A percentile compares a stretch with the other conserved stretches of the same genome.
phyloP scores from a whole-genome alignment of 2,329 filamentous ascomycete genomes.

The Penicillium concentricum region DNA sequence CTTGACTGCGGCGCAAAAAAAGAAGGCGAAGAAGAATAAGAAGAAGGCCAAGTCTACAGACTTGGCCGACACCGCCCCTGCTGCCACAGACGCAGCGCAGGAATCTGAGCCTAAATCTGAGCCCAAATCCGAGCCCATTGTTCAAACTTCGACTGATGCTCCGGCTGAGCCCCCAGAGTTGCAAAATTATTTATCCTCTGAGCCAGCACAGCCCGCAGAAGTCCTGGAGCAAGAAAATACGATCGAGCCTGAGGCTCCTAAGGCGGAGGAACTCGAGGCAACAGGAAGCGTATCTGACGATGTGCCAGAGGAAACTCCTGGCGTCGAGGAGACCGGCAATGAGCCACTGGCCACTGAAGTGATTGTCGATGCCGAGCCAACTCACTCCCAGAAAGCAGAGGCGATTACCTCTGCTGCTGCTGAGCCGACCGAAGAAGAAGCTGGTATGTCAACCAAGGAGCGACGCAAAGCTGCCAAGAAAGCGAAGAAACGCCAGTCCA shows the following conservation, averaged over 20 bases:
- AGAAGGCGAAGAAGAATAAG: constrained; percentile 27
- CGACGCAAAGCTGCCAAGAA: constrained; percentile 54
- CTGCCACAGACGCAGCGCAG: constrained; percentile 2
- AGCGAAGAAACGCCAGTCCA: constrained; percentile 40
- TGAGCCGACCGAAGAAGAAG: constrained; percentile 15
- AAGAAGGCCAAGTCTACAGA: constrained; percentile 25
- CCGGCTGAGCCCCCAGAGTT: background rate
- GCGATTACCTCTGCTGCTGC: background rate
- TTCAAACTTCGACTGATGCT: constrained; percentile 1
- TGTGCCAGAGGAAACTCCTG: constrained; percentile 13
- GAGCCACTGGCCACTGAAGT: background rate
- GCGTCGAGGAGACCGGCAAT: constrained; percentile 13
- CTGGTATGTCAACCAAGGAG: constrained; percentile 35
- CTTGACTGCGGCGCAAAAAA: constrained; percentile 16
- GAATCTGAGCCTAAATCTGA: constrained; percentile 10
- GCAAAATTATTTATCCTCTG: background rate
- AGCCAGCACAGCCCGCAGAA: background rate
- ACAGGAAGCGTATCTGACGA: constrained; percentile 1
- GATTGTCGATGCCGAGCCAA: constrained; percentile 1
- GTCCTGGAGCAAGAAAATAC: background rate
- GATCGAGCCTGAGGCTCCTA: constrained; percentile 7
- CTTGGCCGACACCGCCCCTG: constrained; percentile 8
- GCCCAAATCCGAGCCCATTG: constrained; percentile 1
- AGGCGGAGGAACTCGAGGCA: constrained; percentile 13
- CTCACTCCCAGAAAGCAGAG: constrained; percentile 2